Conservation (phyloP, 2,329 filamentous ascomycete species). For the Cercospora sp. region DNA sequence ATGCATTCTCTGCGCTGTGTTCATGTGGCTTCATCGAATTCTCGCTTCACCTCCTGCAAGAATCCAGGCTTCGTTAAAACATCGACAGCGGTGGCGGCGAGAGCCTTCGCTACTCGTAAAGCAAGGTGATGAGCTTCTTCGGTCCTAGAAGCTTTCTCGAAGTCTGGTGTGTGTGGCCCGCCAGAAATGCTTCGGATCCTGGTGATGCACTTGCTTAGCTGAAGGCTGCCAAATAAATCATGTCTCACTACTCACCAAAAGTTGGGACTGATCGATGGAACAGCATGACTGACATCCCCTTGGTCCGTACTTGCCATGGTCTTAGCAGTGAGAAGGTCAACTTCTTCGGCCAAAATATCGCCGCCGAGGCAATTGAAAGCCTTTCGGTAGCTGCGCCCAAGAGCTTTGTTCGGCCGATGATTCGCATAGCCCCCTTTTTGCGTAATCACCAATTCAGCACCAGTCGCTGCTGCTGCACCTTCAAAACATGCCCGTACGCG, state of each 20-base stretch:
- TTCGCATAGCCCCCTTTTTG: slow-evolving; percentile 52
- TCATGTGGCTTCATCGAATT: slow-evolving; percentile 25
- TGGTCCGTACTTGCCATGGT: slow-evolving; percentile 61
- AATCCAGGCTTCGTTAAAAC: slow-evolving; percentile 34
- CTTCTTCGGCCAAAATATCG: slow-evolving; percentile 40
- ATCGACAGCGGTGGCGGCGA: slow-evolving; percentile 43
- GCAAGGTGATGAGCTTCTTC: slow-evolving; percentile 39
- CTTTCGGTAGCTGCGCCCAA: slow-evolving; percentile 24
- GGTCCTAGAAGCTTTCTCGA: slow-evolving; percentile 41
- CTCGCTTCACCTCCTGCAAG: slow-evolving; percentile 31
- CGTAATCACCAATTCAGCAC: slow-evolving; percentile 53
- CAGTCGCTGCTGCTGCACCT: slow-evolving; percentile 46
- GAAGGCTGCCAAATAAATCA: not conserved
- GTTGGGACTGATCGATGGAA: slow-evolving; percentile 53
- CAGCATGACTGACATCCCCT: slow-evolving; percentile 58
- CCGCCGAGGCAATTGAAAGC: slow-evolving; percentile 40
- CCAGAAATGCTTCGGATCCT: slow-evolving; percentile 26
- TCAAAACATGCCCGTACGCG: slow-evolving; percentile 47
- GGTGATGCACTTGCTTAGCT: not conserved
- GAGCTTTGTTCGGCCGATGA: slow-evolving; percentile 38
- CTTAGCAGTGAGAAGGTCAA: slow-evolving; percentile 45
- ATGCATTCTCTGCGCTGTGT: not conserved
- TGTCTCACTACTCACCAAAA: not conserved
- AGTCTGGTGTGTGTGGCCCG: slow-evolving; percentile 45
- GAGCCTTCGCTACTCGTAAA: slow-evolving; percentile 40